Conservation (phyloP, 768 basidiomycete genomes). For the Pholiota conissans region DNA sequence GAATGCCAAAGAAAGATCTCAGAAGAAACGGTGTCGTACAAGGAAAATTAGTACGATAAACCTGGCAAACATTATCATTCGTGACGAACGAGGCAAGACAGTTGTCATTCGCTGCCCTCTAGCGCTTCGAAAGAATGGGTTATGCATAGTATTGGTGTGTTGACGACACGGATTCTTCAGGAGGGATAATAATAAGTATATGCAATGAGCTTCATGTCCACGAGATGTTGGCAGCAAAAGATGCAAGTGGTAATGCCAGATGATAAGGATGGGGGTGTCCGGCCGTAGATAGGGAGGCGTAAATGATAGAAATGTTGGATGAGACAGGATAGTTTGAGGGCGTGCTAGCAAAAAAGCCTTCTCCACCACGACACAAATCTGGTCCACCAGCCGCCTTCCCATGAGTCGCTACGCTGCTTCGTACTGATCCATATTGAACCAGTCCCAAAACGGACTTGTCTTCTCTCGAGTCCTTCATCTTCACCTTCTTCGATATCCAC, state of each 20-base stretch:
- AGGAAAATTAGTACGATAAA: neutral
- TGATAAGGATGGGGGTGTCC: constrained; percentile 13
- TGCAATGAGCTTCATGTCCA: constrained; percentile 14
- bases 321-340: constrained; percentile 16
- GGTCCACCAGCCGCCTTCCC: constrained; percentile 80
- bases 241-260: constrained; percentile 17
- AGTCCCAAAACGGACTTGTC: constrained; percentile 74
- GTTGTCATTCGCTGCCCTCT: no score
- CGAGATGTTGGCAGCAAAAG: constrained; percentile 13
- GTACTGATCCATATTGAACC: constrained; percentile 79
- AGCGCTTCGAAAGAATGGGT: no score
- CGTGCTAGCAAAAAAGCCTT: constrained; percentile 64
- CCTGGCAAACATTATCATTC: no score
- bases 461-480: constrained; percentile 51
- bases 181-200: constrained; percentile 9
- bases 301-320: constrained; percentile 10
- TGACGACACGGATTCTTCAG: neutral
- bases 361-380: constrained; percentile 80
- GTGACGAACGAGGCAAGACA: no score
- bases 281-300: constrained; percentile 6
- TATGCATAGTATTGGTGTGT: no score
- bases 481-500: constrained; percentile 73
- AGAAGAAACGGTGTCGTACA: neutral
- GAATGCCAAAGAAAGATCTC: neutral
- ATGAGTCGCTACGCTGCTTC: constrained; percentile 58